Percentiles rank a stretch among this genome's conserved stretches.
These are phyloP conservation scores for Arthrobotrys sphaeroides DNA, from an alignment of 2,329 filamentous ascomycete genomes.

Conservation along the genomic window DNA sequence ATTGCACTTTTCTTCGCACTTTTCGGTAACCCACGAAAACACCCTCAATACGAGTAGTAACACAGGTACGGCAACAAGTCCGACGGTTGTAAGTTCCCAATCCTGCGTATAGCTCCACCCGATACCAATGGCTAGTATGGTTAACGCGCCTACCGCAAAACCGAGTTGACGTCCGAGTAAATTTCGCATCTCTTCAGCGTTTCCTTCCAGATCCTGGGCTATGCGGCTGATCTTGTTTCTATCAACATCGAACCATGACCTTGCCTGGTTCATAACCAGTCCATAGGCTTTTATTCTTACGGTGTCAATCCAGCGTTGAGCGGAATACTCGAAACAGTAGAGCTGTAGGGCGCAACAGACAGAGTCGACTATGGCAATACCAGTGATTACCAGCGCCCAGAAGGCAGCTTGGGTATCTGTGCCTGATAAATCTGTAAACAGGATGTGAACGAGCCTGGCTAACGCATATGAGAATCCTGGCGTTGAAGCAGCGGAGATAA, in stretches of 20 bases:
- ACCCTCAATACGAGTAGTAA: conserved; percentile 73
- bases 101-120: conserved; percentile 77
- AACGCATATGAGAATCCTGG: conserved; percentile 81
- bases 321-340: conserved; percentile 76
- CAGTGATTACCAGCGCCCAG: conserved; percentile 77
- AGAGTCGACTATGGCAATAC: conserved; percentile 74
- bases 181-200: conserved; percentile 87
- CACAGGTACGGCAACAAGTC: conserved; percentile 73
- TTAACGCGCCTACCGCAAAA: conserved; percentile 71
- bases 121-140: conserved; percentile 75
- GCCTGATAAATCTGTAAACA: conserved; percentile 58
- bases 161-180: conserved; percentile 81
- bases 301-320: conserved; percentile 78
- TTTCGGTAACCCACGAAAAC: conserved; percentile 72
- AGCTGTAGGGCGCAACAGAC: conserved; percentile 72
- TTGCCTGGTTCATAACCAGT: conserved; percentile 78
- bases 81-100: conserved; percentile 83
- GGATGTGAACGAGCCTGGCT: conserved; percentile 67
- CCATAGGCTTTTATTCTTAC: conserved; percentile 75
- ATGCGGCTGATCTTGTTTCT: conserved; percentile 72
- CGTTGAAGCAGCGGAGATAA: conserved; percentile 73
- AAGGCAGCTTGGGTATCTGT: conserved; percentile 65
- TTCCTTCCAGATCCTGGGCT: conserved; percentile 77
- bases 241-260: conserved; percentile 78
- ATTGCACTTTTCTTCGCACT: conserved; percentile 77